These are phyloP conservation scores for Ceratocystis albifundus DNA, from an alignment of 2,329 filamentous ascomycete genomes.

Conservation along the genomic window DNA sequence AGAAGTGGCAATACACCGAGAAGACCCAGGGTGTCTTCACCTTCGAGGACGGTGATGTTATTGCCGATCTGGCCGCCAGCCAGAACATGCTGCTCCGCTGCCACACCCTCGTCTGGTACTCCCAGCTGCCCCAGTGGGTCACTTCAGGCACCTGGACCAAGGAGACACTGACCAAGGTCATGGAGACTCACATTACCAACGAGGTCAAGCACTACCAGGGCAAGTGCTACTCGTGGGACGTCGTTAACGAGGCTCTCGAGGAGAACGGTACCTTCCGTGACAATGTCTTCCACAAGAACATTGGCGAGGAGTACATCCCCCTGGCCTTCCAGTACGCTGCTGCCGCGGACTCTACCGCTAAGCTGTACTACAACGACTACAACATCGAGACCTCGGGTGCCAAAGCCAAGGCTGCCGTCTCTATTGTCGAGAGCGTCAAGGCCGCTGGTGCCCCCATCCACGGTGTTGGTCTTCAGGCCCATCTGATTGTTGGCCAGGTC, in stretches of 20 bases:
- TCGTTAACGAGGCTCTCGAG: conserved; percentile 52
- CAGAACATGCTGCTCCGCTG: conserved; percentile 43
- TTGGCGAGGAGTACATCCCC: conserved; percentile 46
- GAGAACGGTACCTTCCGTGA: conserved; percentile 45
- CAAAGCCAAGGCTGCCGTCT: conserved; percentile 37
- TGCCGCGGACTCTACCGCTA: conserved; percentile 43
- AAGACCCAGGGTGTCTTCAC: conserved; percentile 48
- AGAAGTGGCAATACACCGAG: conserved; percentile 51
- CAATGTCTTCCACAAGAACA: conserved; percentile 43
- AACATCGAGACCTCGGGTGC: conserved; percentile 44
- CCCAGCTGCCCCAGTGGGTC: conserved; percentile 33
- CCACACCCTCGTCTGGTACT: conserved; percentile 43
- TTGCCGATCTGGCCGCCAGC: conserved; percentile 34
- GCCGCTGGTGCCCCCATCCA: conserved; percentile 45
- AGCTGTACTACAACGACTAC: conserved; percentile 49
- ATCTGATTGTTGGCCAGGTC: conserved; percentile 46
- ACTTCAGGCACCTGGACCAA: conserved; percentile 41
- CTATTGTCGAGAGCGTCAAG: conserved; percentile 38
- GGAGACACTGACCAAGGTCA: conserved; percentile 42
- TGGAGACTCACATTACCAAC: conserved; percentile 46
- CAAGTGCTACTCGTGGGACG: conserved; percentile 53
- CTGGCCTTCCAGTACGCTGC: conserved; percentile 47
- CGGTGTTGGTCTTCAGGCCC: conserved; percentile 50
- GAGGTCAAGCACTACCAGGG: conserved; percentile 48
- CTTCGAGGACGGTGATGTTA: conserved; percentile 46